phyloP scores from a whole-genome alignment of 1,284 basidiomycete species.

The Xerocomus amazonicus region DNA sequence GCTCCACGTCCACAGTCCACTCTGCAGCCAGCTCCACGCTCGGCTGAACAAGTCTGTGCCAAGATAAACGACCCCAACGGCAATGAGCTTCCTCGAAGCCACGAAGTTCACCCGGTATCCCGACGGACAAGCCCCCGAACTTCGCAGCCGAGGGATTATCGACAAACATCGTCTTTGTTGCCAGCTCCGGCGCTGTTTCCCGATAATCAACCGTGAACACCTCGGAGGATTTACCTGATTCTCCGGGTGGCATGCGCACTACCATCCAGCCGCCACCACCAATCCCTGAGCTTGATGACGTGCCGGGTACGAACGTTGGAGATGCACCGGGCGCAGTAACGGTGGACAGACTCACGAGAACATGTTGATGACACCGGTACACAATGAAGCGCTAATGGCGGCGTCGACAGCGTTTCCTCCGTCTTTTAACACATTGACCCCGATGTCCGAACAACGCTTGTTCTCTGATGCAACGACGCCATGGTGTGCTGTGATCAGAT shows the following conservation, averaged over 20 bases:
- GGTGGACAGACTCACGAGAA: conserved; percentile 60
- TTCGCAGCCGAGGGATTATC: conserved; percentile 47
- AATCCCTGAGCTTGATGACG: conserved; percentile 65
- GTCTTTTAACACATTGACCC: conserved; percentile 69
- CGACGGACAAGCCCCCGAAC: conserved; percentile 79
- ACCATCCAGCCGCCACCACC: conserved; percentile 94
- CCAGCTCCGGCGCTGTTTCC: conserved; percentile 74
- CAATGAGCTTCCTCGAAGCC: conserved; percentile 79
- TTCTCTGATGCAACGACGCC: conserved; percentile 91
- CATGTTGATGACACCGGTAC: conserved; percentile 85
- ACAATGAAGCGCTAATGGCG: conserved; percentile 76
- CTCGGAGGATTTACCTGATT: conserved; percentile 45
- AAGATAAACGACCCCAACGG: conserved; percentile 76
- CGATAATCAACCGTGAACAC: conserved; percentile 85
- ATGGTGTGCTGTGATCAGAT: conserved; percentile 65
- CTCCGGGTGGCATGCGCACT: conserved; percentile 67
- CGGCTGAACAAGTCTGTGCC: conserved; percentile 76
- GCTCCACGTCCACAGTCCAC: conserved; percentile 74
- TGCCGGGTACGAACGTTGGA: not conserved
- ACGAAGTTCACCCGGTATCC: conserved; percentile 82
- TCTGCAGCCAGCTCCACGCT: conserved; percentile 71
- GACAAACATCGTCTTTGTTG: conserved; percentile 76
- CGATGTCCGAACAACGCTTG: conserved; percentile 78
- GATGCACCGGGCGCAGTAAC: not conserved
- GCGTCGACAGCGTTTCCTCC: conserved; percentile 94